Evolutionary conservation across 768 basidiomycete genomes (phyloP).

Genomic region (Sistotremastrum niveocremeum): DNA sequence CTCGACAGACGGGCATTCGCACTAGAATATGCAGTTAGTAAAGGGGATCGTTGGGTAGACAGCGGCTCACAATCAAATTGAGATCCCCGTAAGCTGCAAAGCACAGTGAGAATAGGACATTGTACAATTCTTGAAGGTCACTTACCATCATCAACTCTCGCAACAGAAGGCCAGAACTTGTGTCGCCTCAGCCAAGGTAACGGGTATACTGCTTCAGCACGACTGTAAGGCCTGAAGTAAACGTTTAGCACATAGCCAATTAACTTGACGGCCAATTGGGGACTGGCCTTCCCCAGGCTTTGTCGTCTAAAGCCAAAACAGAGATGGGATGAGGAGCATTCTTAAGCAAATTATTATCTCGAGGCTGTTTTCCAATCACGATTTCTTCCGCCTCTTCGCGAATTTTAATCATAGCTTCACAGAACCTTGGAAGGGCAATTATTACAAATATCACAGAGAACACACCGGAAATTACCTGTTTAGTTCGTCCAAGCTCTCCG

Average conservation of each 20-base stretch:
- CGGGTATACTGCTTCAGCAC: constrained; percentile 85
- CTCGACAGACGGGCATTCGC: constrained; percentile 78
- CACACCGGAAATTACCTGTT: constrained; percentile 41
- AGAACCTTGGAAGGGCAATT: constrained; percentile 46
- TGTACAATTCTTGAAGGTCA: constrained; percentile 3
- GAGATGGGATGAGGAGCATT: constrained; percentile 89
- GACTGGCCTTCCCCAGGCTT: constrained; percentile 74
- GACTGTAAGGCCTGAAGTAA: constrained; percentile 63
- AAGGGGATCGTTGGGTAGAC: not conserved
- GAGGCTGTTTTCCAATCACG: constrained; percentile 74
- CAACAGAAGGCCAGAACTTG: constrained; percentile 96
- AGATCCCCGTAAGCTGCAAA: constrained; percentile 77
- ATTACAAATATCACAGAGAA: not conserved
- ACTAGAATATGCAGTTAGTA: constrained; percentile 29
- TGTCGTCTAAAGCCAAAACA: constrained; percentile 54
- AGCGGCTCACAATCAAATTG: constrained; percentile 63
- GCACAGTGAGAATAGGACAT: constrained; percentile 5
- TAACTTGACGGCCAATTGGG: not conserved
- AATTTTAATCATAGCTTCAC: constrained; percentile 97
- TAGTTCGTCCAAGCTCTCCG: constrained; percentile 85
- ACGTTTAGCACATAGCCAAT: constrained; percentile 1
- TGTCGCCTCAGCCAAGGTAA: constrained; percentile 66
- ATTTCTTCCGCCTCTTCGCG: constrained; percentile 85
- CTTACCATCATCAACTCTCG: constrained; percentile 87
- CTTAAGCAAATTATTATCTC: constrained; percentile 81